phyloP scores from a whole-genome alignment of 768 basidiomycete genomes.

The Sporobolomyces phaffii region DNA sequence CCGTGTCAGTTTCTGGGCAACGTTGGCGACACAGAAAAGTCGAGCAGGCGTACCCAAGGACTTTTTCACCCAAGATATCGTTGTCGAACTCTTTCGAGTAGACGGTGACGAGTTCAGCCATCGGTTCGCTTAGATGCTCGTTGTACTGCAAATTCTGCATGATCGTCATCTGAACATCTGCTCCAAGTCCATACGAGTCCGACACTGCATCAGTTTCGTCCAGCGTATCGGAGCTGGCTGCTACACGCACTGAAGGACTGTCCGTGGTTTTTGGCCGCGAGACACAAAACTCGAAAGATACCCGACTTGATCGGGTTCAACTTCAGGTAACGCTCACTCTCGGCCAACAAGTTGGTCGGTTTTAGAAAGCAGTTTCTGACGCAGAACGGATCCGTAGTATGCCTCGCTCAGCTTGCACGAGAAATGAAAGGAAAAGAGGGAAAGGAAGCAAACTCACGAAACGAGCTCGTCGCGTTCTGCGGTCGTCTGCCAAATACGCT shows the following conservation, averaged over 20 bases:
- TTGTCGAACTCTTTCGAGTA: constrained; percentile 82
- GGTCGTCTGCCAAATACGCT: constrained; percentile 83
- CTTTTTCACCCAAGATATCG: constrained; percentile 79
- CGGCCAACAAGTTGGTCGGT: constrained; percentile 78
- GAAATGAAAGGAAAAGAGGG: background rate
- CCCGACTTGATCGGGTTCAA: constrained; percentile 59
- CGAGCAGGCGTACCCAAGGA: too few relatives aligned
- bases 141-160: constrained; percentile 88
- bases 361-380: constrained; percentile 75
- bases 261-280: constrained; percentile 83
- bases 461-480: constrained; percentile 81
- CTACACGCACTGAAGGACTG: constrained; percentile 60
- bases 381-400: too few relatives aligned
- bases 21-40: too few relatives aligned
- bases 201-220: background rate
- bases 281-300: constrained; percentile 82
- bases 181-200: too few relatives aligned
- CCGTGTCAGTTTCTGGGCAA: too few relatives aligned
- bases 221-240: too few relatives aligned
- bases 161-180: constrained; percentile 71
- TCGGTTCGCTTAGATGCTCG: constrained; percentile 86
- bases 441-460: constrained; percentile 54
- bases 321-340: constrained; percentile 87
- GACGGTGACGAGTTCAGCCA: constrained; percentile 79
- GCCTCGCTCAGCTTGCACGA: too few relatives aligned